These are phyloP conservation scores for Ascochyta rabiei DNA, from an alignment of 2,329 filamentous ascomycete genomes.

Conservation along the genomic window DNA sequence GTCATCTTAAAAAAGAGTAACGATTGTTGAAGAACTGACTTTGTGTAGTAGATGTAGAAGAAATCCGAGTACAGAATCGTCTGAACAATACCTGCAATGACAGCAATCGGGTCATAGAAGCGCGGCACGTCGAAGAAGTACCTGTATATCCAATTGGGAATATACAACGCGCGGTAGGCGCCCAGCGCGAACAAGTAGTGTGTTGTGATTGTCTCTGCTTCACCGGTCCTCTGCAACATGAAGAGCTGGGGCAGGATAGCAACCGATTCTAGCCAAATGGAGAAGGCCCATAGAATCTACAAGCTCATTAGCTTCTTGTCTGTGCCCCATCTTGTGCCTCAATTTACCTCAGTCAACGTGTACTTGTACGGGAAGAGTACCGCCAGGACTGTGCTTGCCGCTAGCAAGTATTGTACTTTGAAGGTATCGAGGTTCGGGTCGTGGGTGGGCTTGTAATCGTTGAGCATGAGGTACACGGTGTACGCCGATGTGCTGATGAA, in stretches of 20 bases:
- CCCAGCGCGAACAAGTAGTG: constrained; percentile 97
- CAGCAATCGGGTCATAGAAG: constrained; percentile 84
- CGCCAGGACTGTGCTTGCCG: constrained; percentile 77
- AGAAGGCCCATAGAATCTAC: constrained; percentile 94
- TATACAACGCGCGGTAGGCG: constrained; percentile 90
- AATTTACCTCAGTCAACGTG: constrained; percentile 67
- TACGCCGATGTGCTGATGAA: constrained; percentile 91
- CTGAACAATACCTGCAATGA: constrained; percentile 88
- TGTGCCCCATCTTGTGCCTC: background rate
- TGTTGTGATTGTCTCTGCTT: constrained; percentile 98
- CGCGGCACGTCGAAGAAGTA: constrained; percentile 72
- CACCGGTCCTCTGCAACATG: constrained; percentile 95
- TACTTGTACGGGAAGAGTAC: constrained; percentile 87
- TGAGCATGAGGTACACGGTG: constrained; percentile 97
- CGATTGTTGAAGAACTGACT: constrained; percentile 58
- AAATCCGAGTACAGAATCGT: constrained; percentile 98
- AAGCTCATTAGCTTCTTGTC: constrained; percentile 16
- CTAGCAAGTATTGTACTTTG: constrained; percentile 92
- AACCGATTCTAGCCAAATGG: constrained; percentile 96
- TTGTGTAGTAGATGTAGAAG: constrained; percentile 99
- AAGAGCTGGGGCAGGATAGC: constrained; percentile 97
- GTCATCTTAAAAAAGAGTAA: background rate
- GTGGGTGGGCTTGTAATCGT: constrained; percentile 95
- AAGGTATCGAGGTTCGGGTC: constrained; percentile 98
- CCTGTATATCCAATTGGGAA: constrained; percentile 97